Percentiles rank a stretch among this genome's conserved stretches.
These are phyloP conservation scores for Paramecium bursaria DNA, from an alignment of 73 alveolate species.

Conservation along the genomic window DNA sequence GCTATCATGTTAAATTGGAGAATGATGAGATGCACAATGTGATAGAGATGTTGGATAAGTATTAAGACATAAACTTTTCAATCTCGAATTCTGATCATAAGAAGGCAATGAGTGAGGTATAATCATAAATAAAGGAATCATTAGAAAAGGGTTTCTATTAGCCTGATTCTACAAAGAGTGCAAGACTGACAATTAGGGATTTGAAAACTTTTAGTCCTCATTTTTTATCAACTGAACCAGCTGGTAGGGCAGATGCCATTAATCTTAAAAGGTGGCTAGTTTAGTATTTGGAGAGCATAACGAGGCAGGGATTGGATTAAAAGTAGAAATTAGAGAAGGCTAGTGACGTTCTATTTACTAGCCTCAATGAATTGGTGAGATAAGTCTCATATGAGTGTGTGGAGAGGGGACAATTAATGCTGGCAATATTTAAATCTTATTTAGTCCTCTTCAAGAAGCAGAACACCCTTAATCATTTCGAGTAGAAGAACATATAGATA, in stretches of 20 bases:
- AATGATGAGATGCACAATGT: conserved; percentile 23
- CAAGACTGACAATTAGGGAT: conserved; percentile 11
- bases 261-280: conserved; percentile 34
- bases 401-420: conserved; percentile 55
- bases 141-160: conserved; percentile 46
- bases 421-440: conserved; percentile 44
- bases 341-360: conserved; percentile 27
- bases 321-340: conserved; percentile 32
- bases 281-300: neutral
- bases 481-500: neutral
- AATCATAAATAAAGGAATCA: neutral
- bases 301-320: neutral
- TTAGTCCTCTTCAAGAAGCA: conserved; percentile 1
- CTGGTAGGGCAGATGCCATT: conserved; percentile 56
- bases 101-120: neutral
- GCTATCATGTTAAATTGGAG: conserved; percentile 6
- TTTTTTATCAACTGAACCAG: conserved; percentile 51
- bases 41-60: conserved; percentile 22
- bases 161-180: neutral
- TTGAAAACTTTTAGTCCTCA: conserved; percentile 3
- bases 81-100: neutral
- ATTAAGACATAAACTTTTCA: conserved; percentile 20
- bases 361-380: conserved; percentile 48
- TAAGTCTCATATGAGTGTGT: conserved; percentile 37
- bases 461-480: neutral